These are phyloP conservation scores for Coemansia sp. DNA, from an alignment of 192 early-diverging fungal species.

Conservation along the genomic window DNA sequence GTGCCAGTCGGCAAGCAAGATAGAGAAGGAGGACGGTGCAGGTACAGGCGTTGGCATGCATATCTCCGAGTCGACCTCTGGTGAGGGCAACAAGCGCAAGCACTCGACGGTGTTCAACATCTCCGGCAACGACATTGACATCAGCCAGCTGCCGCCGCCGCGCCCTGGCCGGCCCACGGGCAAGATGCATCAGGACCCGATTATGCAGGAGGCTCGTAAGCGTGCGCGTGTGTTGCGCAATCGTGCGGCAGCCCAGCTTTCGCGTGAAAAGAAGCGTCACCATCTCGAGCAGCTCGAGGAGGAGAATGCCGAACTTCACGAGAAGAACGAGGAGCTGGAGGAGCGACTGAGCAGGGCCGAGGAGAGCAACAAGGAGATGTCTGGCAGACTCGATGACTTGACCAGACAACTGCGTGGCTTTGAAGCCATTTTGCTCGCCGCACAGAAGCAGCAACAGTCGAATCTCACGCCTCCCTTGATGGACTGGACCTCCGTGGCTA, in stretches of 20 bases:
- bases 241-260: conserved; percentile 81
- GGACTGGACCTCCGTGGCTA: conserved; percentile 37
- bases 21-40: conserved; percentile 18
- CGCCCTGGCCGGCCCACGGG: conserved; percentile 49
- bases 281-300: conserved; percentile 77
- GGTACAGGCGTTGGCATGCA: conserved; percentile 38
- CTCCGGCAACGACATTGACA: conserved; percentile 39
- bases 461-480: conserved; percentile 19
- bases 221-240: conserved; percentile 87
- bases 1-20: conserved; percentile 8
- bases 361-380: conserved; percentile 33
- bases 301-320: conserved; percentile 65
- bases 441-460: conserved; percentile 26
- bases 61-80: conserved; percentile 10
- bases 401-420: conserved; percentile 50
- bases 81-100: conserved; percentile 49
- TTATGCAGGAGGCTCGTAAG: conserved; percentile 56
- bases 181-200: conserved; percentile 41
- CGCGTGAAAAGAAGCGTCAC: conserved; percentile 87
- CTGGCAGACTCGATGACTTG: conserved; percentile 39
- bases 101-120: conserved; percentile 24
- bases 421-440: conserved; percentile 34
- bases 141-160: conserved; percentile 42
- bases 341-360: conserved; percentile 42
- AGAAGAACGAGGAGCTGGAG: conserved; percentile 53